Evolutionary conservation across 495 filamentous ascomycete species (phyloP).

Genomic region (Lasiosphaeris hirsuta): DNA sequence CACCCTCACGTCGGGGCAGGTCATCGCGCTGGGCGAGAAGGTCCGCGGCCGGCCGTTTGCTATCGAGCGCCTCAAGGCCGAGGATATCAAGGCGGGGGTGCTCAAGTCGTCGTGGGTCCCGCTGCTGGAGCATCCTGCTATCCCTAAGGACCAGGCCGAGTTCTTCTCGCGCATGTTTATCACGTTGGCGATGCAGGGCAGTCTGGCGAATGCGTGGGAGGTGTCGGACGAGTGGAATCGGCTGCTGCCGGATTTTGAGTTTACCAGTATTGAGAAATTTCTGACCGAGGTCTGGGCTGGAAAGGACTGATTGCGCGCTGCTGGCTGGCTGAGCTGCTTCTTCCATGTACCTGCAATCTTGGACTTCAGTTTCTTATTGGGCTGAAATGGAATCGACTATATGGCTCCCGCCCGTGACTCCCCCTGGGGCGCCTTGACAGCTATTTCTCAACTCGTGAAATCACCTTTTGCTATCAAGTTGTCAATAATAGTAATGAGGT

Average conservation of each 20-base stretch:
- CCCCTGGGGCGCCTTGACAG: no score
- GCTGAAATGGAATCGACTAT: no score
- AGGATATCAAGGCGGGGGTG: constrained; percentile 42
- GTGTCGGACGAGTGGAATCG: constrained; percentile 51
- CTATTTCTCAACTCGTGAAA: no score
- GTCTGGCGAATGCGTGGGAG: constrained; percentile 23
- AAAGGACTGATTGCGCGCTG: neutral
- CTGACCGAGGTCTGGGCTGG: constrained; percentile 25
- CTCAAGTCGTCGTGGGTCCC: constrained; percentile 46
- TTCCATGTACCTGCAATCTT: no score
- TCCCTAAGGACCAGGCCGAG: constrained; percentile 38
- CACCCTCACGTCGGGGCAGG: constrained; percentile 35
- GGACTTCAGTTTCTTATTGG: no score
- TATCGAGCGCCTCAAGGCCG: constrained; percentile 40
- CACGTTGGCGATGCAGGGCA: constrained; percentile 26
- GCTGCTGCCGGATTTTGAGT: constrained; percentile 49
- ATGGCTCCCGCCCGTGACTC: no score
- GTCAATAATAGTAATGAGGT: no score
- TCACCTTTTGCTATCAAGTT: no score
- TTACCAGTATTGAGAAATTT: constrained; percentile 46
- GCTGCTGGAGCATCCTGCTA: constrained; percentile 33
- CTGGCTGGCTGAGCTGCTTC: no score
- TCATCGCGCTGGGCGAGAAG: constrained; percentile 47
- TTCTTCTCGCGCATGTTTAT: constrained; percentile 35
- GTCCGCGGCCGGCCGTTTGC: constrained; percentile 49